Evolutionary conservation across 352 stramenopile genomes (phyloP), one percentile per base, ranked within the genome.

Genomic region (Pythium dissimile): DNA sequence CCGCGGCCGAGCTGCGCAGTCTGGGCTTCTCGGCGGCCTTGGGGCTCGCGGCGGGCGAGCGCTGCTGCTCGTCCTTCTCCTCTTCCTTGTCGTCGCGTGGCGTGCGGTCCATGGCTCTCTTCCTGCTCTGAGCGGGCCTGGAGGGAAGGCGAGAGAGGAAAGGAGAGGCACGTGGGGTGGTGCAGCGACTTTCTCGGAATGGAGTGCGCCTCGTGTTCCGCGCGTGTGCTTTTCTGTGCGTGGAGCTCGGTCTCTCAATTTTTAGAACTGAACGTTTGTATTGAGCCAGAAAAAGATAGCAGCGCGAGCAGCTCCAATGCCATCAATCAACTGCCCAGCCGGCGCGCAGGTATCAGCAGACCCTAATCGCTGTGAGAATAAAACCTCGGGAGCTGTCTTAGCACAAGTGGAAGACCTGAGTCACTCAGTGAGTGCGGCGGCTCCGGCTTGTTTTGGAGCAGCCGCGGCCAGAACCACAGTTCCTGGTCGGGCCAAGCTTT

Each of bases 41-140:
- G 11, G 27, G 48, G 26, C 21, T 53, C 26, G 46, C 15, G 37
- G 38, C 27, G 26, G 26, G 32, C 45, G 47, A n/a, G 10, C 21
- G n/a, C 47, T 69, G 39, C 62, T 64, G 54, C 47, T 69, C 45
- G 35, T 69, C 54, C 37, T 69, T 58, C 37, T 65, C 50, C 41
- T 65, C 54, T 3, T 69, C 54, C 28, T 64, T 43, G 9, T 55
- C 44, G 49, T 64, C 54, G 28, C 34, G 38, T 32, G 46, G 38
- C 11, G 24, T 27, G 11, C 53, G 54, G 32, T 69, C 62, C 62
- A 69, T 69, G 34, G 23, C 39, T 42, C 41, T 43, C 51, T 45
- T 28, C 23, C 26, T 26, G 20, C 24, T 26, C 6, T 54, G 46
- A 18, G 18, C 3, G n/a, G 44, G 45, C 8, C 8, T 2, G 28